These are phyloP conservation scores for Blastobotrys chiropterorum DNA, from an alignment of 805 yeast species.

Conservation along the genomic window DNA sequence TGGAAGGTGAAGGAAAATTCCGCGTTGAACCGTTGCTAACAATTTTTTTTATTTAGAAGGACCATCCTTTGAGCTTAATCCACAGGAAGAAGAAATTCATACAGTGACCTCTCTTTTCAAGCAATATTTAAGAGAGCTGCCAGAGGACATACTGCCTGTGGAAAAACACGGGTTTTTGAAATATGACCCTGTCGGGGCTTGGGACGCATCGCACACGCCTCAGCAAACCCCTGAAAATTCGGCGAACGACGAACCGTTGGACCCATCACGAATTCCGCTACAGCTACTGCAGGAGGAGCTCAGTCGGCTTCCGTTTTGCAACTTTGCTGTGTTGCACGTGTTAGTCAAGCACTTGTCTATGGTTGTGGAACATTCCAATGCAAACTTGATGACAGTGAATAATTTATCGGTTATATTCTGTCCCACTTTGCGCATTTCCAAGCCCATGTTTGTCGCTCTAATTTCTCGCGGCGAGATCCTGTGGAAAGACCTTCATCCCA, in stretches of 20 bases:
- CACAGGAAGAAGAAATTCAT: constrained; percentile 24
- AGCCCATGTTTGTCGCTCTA: constrained; percentile 20
- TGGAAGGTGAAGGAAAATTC: too few species aligned
- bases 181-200: constrained; percentile 1
- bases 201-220: constrained; percentile 2
- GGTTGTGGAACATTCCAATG: constrained; percentile 16
- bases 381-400: constrained; percentile 26
- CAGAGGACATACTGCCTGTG: constrained; percentile 22
- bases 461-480: constrained; percentile 15
- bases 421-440: constrained; percentile 27
- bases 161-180: constrained; percentile 4
- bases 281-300: constrained; percentile 18
- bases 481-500: constrained; percentile 14
- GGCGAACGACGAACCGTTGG: neutral
- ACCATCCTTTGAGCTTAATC: constrained; percentile 17
- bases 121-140: constrained; percentile 25
- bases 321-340: constrained; percentile 23
- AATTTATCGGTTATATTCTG: constrained; percentile 27
- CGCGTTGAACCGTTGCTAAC: neutral
- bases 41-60: constrained; percentile 10
- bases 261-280: constrained; percentile 1
- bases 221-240: neutral
- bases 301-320: constrained; percentile 10
- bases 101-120: constrained; percentile 29
- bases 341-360: constrained; percentile 23